Percentiles rank a stretch among this genome's conserved stretches.
phyloP scores from a whole-genome alignment of 2,329 filamentous ascomycete genomes.

The Colletotrichum limetticola region DNA sequence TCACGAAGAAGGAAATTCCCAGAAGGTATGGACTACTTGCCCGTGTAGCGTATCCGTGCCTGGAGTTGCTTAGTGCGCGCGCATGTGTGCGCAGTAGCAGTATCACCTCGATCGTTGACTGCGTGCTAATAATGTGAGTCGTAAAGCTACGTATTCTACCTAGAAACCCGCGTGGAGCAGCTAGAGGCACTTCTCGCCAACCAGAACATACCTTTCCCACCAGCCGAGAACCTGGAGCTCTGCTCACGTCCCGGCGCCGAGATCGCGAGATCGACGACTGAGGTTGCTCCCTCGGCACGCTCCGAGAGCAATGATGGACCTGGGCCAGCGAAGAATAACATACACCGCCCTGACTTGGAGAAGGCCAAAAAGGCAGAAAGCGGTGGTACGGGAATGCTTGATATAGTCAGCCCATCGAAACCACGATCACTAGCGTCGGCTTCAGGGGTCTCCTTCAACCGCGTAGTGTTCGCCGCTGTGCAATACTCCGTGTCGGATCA shows the following conservation, averaged over 20 bases:
- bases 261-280: slow-evolving; percentile 44
- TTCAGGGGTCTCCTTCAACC: slow-evolving; percentile 92
- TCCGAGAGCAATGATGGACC: slow-evolving; percentile 44
- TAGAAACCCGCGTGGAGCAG: slow-evolving; percentile 86
- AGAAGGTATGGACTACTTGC: slow-evolving; percentile 75
- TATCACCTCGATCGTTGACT: neutral
- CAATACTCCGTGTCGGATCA: slow-evolving; percentile 75
- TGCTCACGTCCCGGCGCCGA: slow-evolving; percentile 62
- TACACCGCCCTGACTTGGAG: slow-evolving; percentile 30
- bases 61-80: neutral
- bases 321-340: slow-evolving; percentile 53
- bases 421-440: slow-evolving; percentile 85
- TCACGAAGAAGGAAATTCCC: slow-evolving; percentile 95
- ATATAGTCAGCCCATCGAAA: slow-evolving; percentile 81
- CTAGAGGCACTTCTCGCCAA: slow-evolving; percentile 80
- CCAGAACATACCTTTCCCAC: slow-evolving; percentile 77
- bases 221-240: slow-evolving; percentile 75
- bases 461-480: slow-evolving; percentile 93
- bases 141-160: slow-evolving; percentile 88
- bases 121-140: slow-evolving; percentile 4
- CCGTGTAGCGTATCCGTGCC: neutral
- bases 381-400: slow-evolving; percentile 68
- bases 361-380: slow-evolving; percentile 47
- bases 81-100: neutral
- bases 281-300: slow-evolving; percentile 46